A percentile compares a stretch with the other conserved stretches of the same genome.
Conservation (phyloP, 2,329 filamentous ascomycete species). For the Ophiosphaerella herpotricha region DNA sequence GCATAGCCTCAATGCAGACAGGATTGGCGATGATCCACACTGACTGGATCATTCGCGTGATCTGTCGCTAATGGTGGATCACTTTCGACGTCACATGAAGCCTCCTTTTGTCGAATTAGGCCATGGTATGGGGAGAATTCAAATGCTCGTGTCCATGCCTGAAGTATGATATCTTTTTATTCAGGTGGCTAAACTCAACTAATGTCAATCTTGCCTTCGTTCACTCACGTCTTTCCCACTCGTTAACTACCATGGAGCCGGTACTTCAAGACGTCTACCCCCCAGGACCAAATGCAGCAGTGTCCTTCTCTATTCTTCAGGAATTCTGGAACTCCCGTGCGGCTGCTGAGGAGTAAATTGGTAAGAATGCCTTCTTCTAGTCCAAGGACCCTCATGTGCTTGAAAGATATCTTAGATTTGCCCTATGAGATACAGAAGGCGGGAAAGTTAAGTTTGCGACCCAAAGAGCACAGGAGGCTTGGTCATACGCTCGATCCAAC, state of each 20-base stretch:
- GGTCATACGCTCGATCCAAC: slow-evolving; percentile 20
- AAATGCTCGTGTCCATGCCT: slow-evolving; percentile 2
- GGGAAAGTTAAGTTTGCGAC: slow-evolving; percentile 16
- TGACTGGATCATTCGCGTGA: slow-evolving; percentile 27
- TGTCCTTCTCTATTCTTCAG: slow-evolving; percentile 11
- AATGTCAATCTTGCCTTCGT: slow-evolving; percentile 14
- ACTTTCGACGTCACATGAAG: slow-evolving; percentile 17
- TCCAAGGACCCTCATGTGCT: slow-evolving; percentile 16
- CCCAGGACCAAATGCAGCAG: slow-evolving; percentile 21
- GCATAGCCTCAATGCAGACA: slow-evolving; percentile 14
- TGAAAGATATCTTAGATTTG: slow-evolving; percentile 10
- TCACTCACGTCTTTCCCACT: slow-evolving; percentile 26
- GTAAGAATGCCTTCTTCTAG: slow-evolving; percentile 16
- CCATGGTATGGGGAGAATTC: slow-evolving; percentile 23
- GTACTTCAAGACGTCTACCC: slow-evolving; percentile 16
- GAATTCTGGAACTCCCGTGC: slow-evolving; percentile 22
- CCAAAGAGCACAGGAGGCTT: slow-evolving; percentile 26
- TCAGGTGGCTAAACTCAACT: too few relatives aligned
- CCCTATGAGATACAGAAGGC: slow-evolving; percentile 8
- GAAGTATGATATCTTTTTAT: too few relatives aligned
- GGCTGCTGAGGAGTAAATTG: slow-evolving; percentile 13
- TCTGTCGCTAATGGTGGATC: slow-evolving; percentile 22
- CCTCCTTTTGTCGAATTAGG: slow-evolving; percentile 21
- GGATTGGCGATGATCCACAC: slow-evolving; percentile 21
- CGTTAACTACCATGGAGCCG: slow-evolving; percentile 22